Conservation (phyloP, 306 rosid genomes). For the Luffa aegyptiaca region DNA sequence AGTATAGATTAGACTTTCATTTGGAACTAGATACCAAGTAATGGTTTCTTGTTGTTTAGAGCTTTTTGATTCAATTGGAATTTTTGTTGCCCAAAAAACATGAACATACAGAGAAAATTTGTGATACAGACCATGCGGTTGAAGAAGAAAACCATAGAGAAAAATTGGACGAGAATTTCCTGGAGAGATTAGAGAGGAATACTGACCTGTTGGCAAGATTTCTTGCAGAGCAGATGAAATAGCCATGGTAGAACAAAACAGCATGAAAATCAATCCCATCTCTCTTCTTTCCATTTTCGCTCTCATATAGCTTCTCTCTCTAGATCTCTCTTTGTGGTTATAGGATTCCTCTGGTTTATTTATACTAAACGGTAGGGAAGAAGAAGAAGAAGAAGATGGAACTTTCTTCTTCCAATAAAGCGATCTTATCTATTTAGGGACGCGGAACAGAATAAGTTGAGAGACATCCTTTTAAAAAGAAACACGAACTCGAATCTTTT, state of each 20-base stretch:
- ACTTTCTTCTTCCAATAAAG: no score
- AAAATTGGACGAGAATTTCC: neutral
- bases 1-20: neutral
- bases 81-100: neutral
- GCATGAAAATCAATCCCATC: conserved; percentile 21
- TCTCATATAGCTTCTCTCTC: neutral
- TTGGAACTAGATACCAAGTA: neutral
- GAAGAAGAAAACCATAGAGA: neutral
- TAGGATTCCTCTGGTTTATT: neutral
- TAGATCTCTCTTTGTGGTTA: neutral
- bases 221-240: conserved; percentile 26
- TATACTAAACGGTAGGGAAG: neutral
- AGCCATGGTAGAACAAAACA: conserved; percentile 15
- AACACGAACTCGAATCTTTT: neutral
- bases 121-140: neutral
- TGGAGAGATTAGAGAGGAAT: neutral
- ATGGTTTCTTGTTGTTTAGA: neutral
- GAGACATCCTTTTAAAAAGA: neutral
- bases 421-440: neutral
- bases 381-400: neutral
- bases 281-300: conserved; percentile 27
- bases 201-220: conserved; percentile 40
- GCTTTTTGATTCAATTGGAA: neutral
- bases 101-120: neutral
- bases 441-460: neutral